phyloP scores from a whole-genome alignment of 2,329 filamentous ascomycete genomes.

The Xylaria sp. region DNA sequence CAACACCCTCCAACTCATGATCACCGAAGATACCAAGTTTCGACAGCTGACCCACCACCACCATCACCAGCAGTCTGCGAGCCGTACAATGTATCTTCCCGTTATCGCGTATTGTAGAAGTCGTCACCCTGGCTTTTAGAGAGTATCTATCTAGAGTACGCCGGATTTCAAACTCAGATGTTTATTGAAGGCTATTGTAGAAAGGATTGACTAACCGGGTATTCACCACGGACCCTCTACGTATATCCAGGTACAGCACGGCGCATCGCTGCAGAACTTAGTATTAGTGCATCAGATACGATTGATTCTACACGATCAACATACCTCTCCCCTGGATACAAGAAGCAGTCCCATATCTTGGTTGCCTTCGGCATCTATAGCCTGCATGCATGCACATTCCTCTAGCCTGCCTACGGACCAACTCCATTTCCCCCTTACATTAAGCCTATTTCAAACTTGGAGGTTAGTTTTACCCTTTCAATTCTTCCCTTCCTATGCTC shows the following conservation, averaged over 20 bases:
- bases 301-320: background rate
- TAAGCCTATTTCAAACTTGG: slow-evolving; percentile 2
- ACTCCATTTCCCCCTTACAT: background rate
- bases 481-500: too few species aligned
- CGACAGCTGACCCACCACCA: slow-evolving; percentile 34
- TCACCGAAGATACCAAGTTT: slow-evolving; percentile 22
- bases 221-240: background rate
- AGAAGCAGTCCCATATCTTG: background rate
- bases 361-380: background rate
- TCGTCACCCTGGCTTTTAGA: background rate
- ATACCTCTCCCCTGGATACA: background rate
- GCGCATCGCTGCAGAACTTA: background rate
- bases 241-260: background rate
- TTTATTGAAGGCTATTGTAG: background rate
- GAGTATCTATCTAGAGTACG: background rate
- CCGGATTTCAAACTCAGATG: background rate
- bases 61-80: slow-evolving; percentile 12
- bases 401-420: background rate
- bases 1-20: slow-evolving; percentile 30
- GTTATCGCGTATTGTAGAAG: too few species aligned
- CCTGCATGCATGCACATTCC: background rate
- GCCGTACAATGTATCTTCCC: background rate
- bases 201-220: background rate
- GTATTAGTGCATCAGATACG: background rate
- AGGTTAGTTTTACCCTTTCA: background rate